These are phyloP conservation scores for Tetrapisispora nanseiensis DNA, from an alignment of 805 yeast species.

Conservation along the genomic window DNA sequence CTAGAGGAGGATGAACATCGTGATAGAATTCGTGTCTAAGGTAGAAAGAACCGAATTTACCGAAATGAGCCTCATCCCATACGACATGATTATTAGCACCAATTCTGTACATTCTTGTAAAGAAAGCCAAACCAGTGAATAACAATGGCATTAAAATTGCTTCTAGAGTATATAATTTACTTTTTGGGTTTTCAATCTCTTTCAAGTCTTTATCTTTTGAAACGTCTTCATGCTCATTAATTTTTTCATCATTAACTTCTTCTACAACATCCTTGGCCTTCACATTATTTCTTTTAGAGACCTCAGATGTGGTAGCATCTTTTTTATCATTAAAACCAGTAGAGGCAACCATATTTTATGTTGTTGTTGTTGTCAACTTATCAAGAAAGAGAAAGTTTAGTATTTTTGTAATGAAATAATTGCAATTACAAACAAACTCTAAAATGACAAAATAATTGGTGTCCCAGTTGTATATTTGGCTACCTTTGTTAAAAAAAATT, in stretches of 20 bases:
- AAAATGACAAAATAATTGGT: too few relatives aligned
- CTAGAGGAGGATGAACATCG: slow-evolving; percentile 84
- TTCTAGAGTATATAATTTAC: slow-evolving; percentile 20
- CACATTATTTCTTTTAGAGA: slow-evolving; percentile 6
- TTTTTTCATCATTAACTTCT: neutral
- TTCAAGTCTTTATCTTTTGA: slow-evolving; percentile 9
- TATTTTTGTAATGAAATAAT: too few relatives aligned
- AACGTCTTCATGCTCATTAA: slow-evolving; percentile 13
- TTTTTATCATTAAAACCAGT: slow-evolving; percentile 15
- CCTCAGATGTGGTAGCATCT: slow-evolving; percentile 7
- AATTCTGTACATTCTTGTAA: slow-evolving; percentile 51
- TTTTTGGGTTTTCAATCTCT: neutral
- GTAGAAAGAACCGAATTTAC: slow-evolving; percentile 76
- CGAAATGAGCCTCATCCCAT: slow-evolving; percentile 91
- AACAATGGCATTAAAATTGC: slow-evolving; percentile 34
- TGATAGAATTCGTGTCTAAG: slow-evolving; percentile 70
- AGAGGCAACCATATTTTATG: slow-evolving; percentile 11
- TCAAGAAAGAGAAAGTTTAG: neutral
- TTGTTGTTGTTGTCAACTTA: neutral
- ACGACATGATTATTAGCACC: slow-evolving; percentile 51
- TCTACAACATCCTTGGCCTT: neutral
- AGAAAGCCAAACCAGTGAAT: slow-evolving; percentile 38
- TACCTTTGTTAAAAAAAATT: too few relatives aligned
- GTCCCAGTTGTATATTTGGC: too few relatives aligned
- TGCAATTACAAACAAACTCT: too few relatives aligned